Evolutionary conservation across 805 yeast genomes (phyloP), one percentile per base, ranked within the genome.

Genomic region (Sugiyamaella chiloensis): DNA sequence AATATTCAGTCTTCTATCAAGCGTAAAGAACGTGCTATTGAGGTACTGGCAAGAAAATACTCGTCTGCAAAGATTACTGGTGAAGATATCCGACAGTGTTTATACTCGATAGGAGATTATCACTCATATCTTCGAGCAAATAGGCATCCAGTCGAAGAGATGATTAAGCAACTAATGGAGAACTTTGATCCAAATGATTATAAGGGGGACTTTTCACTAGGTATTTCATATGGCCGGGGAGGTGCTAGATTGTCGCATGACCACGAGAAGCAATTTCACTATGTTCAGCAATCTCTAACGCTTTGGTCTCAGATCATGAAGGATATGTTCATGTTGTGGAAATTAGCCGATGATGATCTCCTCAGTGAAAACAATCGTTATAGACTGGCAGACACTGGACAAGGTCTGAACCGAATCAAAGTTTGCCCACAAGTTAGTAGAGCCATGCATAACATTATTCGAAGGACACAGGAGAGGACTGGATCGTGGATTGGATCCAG

Each of bases 41-140:
- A 85, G 58, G 63, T 57, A 24, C 62, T 85, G 29, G 78, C 85
- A 0, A 42, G 31, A 31, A 52, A 52, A 20, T 53, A 47, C 40
- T 30, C 47, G 14, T n/a, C 44, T 4, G 6, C 26, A 16, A 7
- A 29, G 5, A 68, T 75, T 40, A 54, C 73, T 16, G 74, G 72
- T 48, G 90, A 85, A 43, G 84, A 81, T 40, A 73, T 85, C n/a
- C 72, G 86, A 32, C 88, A 82, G 57, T 80, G 82, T 3, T 61
- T 85, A 17, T 85, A 85, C 60, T 85, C 93, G 0, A 78, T 85
- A 44, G 90, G 91, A 32, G 95, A 85, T 61, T 84, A 80, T 66
- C 82, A 83, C 58, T 77, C 89, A 0, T 85, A 84, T 57, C 74
- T 85, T 2, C 77, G 81, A 48, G 74, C 85, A 48, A 85, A 85